Evolutionary conservation across 495 filamentous ascomycete species (phyloP), one percentile per base, ranked within the genome.

Genomic region (Oidiodendron maius): DNA sequence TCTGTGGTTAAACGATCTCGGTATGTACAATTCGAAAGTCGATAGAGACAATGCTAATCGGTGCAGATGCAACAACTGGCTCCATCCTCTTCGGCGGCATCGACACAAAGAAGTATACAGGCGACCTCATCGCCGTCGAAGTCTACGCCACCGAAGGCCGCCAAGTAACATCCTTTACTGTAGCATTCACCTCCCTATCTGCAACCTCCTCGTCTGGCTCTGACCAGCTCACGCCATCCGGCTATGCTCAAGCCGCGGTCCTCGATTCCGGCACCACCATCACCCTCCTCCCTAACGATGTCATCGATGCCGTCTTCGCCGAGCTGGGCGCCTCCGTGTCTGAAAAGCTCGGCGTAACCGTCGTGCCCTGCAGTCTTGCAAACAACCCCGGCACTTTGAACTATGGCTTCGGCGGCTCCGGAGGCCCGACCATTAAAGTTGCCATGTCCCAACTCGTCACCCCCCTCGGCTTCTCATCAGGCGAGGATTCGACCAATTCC

Each of bases 51-150:
- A 41, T 38, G 24, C 46, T 51, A 5, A 40, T 48, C 11, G 22
- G 34, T 37, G 26, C 56, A 50, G 69, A 82, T 34, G 71, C 80
- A 16, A 72, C 66, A 17, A 81, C 79, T 24, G 93, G 93, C n/a
- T 80, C 84, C 6, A 82, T 98, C 38, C 76, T 97, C 5, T 98
- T 98, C 53, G 93, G 93, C 18, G 93, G 94, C 17, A 86, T 98
- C 44, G 86, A 98, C 60, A 90, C 85, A 0, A 77, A 76, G 20
- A 96, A 95, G 63, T 98, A 85, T 60, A 66, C 66, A 13, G 93
- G 90, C 20, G 59, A 79, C 2, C 77, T 98, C 2, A 70, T 80
- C 22, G 85, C 82, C 2, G 78, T 98, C 46, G 61, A 83, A 17
- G 61, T 80, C 34, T 64, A 72, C 23, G 38, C 56, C 4, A 64